phyloP scores from a whole-genome alignment of 345 rosid species.

The Populus deltoides region DNA sequence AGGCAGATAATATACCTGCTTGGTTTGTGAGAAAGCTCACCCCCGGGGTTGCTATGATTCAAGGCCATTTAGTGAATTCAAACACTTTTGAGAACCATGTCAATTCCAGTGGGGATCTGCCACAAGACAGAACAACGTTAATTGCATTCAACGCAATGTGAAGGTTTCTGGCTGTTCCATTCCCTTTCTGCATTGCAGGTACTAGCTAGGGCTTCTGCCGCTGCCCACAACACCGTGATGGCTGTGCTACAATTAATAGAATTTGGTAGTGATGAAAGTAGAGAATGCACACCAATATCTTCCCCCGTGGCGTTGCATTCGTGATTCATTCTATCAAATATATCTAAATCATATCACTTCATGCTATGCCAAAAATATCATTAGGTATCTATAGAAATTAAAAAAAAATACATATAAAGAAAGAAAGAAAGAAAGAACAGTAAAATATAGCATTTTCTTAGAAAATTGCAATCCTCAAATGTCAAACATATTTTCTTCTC shows the following conservation, averaged over 20 bases:
- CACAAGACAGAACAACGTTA: constrained; percentile 64
- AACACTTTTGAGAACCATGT: constrained; percentile 72
- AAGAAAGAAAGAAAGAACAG: background rate
- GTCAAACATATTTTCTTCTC: background rate
- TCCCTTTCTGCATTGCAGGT: constrained; percentile 43
- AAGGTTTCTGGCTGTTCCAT: constrained; percentile 71
- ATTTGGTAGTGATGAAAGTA: background rate
- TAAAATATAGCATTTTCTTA: background rate
- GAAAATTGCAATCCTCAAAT: background rate
- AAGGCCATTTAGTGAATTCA: constrained; percentile 89
- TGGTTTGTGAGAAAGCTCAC: background rate
- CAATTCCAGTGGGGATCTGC: constrained; percentile 87
- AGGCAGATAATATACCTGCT: background rate
- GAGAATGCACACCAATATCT: background rate
- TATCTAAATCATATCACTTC: background rate
- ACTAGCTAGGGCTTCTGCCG: too few relatives aligned
- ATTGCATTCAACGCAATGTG: constrained; percentile 73
- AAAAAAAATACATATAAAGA: background rate
- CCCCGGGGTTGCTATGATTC: constrained; percentile 9
- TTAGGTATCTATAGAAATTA: background rate
- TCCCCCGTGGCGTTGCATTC: background rate
- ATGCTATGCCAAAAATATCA: background rate
- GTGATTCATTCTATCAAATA: background rate
- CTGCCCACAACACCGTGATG: too few relatives aligned
- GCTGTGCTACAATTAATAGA: too few relatives aligned